Percentiles rank a stretch among this genome's conserved stretches.
Conservation (phyloP, 768 basidiomycete genomes). For the Leccinum aurantiacum region DNA sequence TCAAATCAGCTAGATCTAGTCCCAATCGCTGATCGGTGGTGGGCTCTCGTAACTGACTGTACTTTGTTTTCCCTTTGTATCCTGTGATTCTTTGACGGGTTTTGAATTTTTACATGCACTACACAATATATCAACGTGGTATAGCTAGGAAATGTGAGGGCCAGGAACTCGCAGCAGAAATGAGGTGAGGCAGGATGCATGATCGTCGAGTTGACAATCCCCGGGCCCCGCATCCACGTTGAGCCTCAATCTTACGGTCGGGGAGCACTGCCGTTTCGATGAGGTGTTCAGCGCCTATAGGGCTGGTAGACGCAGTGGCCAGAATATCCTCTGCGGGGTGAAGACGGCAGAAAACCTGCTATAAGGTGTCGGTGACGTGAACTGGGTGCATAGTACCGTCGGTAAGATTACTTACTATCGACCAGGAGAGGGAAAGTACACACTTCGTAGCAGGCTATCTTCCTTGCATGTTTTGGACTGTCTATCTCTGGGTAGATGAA, state of each 20-base stretch:
- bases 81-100: too few species aligned
- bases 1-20: too few species aligned
- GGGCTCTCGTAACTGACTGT: too few species aligned
- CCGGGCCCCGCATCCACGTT: not conserved
- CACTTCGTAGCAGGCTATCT: slow-evolving; percentile 21
- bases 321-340: slow-evolving; percentile 31
- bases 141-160: too few species aligned
- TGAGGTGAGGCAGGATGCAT: too few species aligned
- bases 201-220: too few species aligned
- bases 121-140: too few species aligned
- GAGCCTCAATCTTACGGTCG: slow-evolving; percentile 17
- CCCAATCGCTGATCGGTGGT: too few species aligned
- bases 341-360: slow-evolving; percentile 24
- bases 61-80: too few species aligned
- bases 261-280: slow-evolving; percentile 27
- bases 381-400: slow-evolving; percentile 13
- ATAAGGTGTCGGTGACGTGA: slow-evolving; percentile 15
- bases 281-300: slow-evolving; percentile 13
- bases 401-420: not conserved
- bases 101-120: too few species aligned
- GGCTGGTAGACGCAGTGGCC: slow-evolving; percentile 16
- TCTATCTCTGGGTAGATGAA: slow-evolving; percentile 16
- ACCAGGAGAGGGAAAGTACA: not conserved
- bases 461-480: slow-evolving; percentile 11
- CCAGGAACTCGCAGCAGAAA: too few species aligned